phyloP scores from a whole-genome alignment of 768 basidiomycete species.

The Boletus rex-veris region DNA sequence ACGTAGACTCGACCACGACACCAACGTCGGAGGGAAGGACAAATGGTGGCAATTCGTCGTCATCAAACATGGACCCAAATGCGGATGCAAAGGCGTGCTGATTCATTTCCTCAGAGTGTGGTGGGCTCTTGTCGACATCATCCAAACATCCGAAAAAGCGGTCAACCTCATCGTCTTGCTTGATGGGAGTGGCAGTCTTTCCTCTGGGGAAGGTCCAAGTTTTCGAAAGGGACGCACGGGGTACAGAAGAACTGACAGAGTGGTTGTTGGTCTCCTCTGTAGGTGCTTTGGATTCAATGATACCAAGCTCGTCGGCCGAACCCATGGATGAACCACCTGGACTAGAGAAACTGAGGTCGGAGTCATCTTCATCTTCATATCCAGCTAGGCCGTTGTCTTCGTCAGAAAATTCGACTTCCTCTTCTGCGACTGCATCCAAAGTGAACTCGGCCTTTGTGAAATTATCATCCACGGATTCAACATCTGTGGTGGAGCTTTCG shows the following conservation, averaged over 20 bases:
- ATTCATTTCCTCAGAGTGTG: constrained; percentile 46
- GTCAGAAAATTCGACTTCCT: constrained; percentile 37
- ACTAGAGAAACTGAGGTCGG: constrained; percentile 45
- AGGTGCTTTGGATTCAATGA: constrained; percentile 1
- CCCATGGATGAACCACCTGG: constrained; percentile 50
- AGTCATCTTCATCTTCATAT: constrained; percentile 70
- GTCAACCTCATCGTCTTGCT: constrained; percentile 53
- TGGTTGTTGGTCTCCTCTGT: constrained; percentile 12
- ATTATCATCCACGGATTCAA: constrained; percentile 54
- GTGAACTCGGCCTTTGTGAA: constrained; percentile 41
- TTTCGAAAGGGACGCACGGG: constrained; percentile 51
- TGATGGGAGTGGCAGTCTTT: constrained; percentile 15
- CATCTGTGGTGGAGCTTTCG: constrained; percentile 60
- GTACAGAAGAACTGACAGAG: constrained; percentile 1
- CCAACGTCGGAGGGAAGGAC: constrained; percentile 46
- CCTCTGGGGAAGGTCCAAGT: constrained; percentile 65
- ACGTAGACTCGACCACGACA: constrained; percentile 33
- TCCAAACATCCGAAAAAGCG: constrained; percentile 72
- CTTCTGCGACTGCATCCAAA: constrained; percentile 59
- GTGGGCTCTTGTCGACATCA: constrained; percentile 51
- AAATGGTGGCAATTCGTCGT: constrained; percentile 47
- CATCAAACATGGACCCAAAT: constrained; percentile 48
- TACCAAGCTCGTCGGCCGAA: constrained; percentile 47
- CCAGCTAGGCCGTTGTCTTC: constrained; percentile 58
- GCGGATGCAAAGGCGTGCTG: constrained; percentile 57